These are phyloP conservation scores for Suillus sp. DNA, from an alignment of 768 basidiomycete genomes.

Conservation along the genomic window DNA sequence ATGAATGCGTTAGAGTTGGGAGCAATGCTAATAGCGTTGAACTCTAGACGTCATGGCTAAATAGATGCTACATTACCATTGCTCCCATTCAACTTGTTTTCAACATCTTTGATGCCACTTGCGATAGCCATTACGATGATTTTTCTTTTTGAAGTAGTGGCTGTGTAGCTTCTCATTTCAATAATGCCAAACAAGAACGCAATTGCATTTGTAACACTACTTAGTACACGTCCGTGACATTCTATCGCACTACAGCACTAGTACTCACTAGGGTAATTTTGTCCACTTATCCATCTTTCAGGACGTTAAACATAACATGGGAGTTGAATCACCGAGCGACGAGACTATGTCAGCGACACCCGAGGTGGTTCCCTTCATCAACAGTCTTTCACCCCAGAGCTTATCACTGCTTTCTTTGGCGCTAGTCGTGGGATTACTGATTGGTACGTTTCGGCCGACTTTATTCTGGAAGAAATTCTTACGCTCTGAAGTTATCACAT, in stretches of 20 bases:
- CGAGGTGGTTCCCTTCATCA: conserved; percentile 38
- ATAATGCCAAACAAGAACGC: neutral
- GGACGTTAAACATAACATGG: conserved; percentile 17
- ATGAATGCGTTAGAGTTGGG: conserved; percentile 3
- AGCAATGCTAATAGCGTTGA: neutral
- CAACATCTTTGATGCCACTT: neutral
- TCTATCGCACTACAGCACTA: neutral
- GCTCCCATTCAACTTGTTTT: neutral
- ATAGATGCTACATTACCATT: neutral
- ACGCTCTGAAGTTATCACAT: conserved; percentile 36
- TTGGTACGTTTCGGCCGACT: conserved; percentile 38
- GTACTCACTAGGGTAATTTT: neutral
- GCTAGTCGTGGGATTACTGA: conserved; percentile 44
- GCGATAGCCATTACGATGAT: neutral
- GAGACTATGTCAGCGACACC: conserved; percentile 26
- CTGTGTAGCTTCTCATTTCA: neutral
- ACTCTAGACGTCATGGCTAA: neutral
- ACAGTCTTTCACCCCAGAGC: conserved; percentile 41
- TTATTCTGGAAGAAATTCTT: neutral
- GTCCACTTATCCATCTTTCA: neutral
- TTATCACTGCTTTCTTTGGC: conserved; percentile 45
- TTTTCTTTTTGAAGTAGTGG: neutral
- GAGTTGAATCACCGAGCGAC: conserved; percentile 5
- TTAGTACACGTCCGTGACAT: neutral
- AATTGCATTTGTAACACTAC: neutral